Conservation (phyloP, 768 basidiomycete species). For the Boletus fagicola region DNA sequence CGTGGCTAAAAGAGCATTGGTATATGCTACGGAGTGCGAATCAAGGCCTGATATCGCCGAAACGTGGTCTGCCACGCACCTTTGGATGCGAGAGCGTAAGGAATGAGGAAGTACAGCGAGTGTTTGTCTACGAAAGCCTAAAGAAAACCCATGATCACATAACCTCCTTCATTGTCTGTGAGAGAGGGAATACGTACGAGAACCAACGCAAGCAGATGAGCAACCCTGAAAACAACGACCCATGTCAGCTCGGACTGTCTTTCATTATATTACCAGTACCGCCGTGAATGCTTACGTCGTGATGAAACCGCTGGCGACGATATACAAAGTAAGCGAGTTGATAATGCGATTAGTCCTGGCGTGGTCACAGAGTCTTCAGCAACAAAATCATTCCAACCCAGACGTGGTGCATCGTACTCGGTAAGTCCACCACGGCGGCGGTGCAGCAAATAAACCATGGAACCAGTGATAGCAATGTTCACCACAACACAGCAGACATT, state of each 20-base stretch:
- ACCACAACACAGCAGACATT: neutral
- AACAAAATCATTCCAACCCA: neutral
- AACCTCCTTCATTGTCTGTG: neutral
- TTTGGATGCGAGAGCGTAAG: neutral
- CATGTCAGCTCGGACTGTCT: neutral
- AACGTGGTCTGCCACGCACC: neutral
- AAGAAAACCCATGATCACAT: neutral
- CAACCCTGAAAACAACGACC: neutral
- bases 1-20: conserved; percentile 1
- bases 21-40: neutral
- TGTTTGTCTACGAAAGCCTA: neutral
- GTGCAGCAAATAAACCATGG: neutral
- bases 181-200: neutral
- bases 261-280: neutral
- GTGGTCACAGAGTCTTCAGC: neutral
- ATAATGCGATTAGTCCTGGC: neutral
- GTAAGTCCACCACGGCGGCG: neutral
- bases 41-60: neutral
- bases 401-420: neutral
- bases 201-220: neutral
- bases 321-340: neutral
- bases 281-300: neutral
- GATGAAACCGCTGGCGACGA: neutral
- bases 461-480: neutral
- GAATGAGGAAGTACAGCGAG: neutral